Conservation (phyloP, 1,284 basidiomycete genomes). For the Irpex sp. region DNA sequence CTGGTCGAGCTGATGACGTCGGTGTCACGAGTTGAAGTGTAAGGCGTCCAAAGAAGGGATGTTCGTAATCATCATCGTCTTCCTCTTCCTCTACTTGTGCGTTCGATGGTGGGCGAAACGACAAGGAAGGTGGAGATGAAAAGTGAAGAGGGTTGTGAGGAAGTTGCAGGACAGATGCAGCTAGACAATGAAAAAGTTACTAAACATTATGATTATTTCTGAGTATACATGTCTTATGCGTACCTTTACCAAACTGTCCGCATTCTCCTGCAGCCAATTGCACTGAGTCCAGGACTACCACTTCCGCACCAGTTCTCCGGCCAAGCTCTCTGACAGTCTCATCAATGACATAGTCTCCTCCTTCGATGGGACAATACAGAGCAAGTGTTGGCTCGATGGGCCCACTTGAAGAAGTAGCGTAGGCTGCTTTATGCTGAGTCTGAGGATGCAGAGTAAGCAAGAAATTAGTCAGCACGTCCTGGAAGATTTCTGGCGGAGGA, state of each 20-base stretch:
- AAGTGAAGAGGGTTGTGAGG: constrained; percentile 73
- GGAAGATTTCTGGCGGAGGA: constrained; percentile 57
- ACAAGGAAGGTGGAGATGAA: constrained; percentile 32
- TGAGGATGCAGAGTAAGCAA: constrained; percentile 75
- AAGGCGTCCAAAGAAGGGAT: constrained; percentile 39
- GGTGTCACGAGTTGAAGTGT: constrained; percentile 59
- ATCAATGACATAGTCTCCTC: constrained; percentile 74
- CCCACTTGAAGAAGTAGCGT: constrained; percentile 45
- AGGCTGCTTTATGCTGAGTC: constrained; percentile 71
- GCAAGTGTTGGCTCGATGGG: constrained; percentile 73
- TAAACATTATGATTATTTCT: neutral
- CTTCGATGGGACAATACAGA: constrained; percentile 84
- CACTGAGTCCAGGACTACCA: constrained; percentile 76
- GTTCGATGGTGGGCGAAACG: constrained; percentile 17
- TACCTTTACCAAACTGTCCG: constrained; percentile 74
- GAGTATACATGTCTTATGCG: constrained; percentile 7
- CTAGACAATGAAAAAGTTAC: constrained; percentile 29
- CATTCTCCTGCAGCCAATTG: constrained; percentile 81
- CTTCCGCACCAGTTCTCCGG: constrained; percentile 67
- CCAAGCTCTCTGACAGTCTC: constrained; percentile 77
- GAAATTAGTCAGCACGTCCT: constrained; percentile 70
- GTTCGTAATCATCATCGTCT: constrained; percentile 48
- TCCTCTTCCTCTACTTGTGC: constrained; percentile 26
- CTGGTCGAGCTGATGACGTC: constrained; percentile 26
- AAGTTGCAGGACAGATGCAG: constrained; percentile 61